Evolutionary conservation across 2,329 filamentous ascomycete species (phyloP).

Genomic region (Leptosphaerulina australis): DNA sequence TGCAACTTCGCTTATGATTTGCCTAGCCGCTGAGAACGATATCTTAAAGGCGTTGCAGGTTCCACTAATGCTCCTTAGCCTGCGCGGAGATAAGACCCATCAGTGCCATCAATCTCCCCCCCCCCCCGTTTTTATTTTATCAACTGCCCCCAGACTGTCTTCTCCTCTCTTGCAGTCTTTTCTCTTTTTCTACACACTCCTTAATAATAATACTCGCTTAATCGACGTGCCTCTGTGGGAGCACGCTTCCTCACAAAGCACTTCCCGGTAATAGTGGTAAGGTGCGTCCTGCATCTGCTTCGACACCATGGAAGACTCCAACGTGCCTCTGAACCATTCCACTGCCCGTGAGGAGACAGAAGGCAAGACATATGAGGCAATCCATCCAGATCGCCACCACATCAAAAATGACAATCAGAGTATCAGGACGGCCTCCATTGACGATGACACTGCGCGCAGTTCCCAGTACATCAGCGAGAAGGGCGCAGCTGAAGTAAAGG

Average conservation of each 20-base stretch:
- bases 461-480: conserved; percentile 29
- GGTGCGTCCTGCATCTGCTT: conserved; percentile 24
- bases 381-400: conserved; percentile 31
- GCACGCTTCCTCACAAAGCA: conserved; percentile 4
- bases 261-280: conserved; percentile 12
- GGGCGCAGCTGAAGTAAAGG: conserved; percentile 14
- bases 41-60: conserved; percentile 13
- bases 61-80: conserved; percentile 4
- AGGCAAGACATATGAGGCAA: conserved; percentile 37
- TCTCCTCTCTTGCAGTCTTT: neutral
- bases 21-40: conserved; percentile 15
- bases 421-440: conserved; percentile 30
- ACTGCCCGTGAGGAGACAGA: conserved; percentile 31
- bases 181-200: conserved; percentile 19
- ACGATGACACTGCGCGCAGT: conserved; percentile 30
- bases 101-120: conserved; percentile 8
- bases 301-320: conserved; percentile 35
- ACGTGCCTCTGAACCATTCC: conserved; percentile 28
- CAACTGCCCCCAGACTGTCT: conserved; percentile 1
- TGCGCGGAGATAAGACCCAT: conserved; percentile 16
- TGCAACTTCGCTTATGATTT: conserved; percentile 3
- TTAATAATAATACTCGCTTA: conserved; percentile 22
- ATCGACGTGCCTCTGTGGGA: conserved; percentile 9
- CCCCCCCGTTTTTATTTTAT: conserved; percentile 4
- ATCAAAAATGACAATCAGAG: conserved; percentile 25